phyloP scores from a whole-genome alignment of 2,329 filamentous ascomycete species.

The Trichoderma endophyticum region DNA sequence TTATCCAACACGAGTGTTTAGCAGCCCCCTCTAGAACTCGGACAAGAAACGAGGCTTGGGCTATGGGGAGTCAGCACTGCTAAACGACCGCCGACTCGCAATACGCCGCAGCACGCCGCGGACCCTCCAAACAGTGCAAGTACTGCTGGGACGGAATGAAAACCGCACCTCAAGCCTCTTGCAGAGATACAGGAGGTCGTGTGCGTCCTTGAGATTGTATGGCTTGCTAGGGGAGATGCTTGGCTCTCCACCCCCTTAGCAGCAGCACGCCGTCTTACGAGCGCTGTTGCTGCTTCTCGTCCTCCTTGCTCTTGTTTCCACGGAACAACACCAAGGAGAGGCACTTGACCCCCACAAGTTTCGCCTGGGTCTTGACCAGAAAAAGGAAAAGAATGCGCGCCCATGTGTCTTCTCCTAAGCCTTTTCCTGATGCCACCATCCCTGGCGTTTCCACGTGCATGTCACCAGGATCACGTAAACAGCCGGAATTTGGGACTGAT shows the following conservation, averaged over 20 bases:
- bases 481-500: constrained; percentile 5
- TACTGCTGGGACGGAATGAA: background rate
- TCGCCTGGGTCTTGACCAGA: constrained; percentile 6
- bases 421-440: background rate
- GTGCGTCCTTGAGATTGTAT: background rate
- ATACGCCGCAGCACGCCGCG: background rate
- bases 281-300: background rate
- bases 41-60: background rate
- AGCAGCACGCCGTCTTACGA: background rate
- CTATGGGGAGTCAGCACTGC: background rate
- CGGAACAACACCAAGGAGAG: background rate
- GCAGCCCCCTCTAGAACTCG: background rate
- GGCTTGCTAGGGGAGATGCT: background rate
- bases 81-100: background rate
- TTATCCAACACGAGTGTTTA: background rate
- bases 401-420: background rate
- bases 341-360: background rate
- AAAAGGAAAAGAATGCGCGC: constrained; percentile 18
- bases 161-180: background rate
- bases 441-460: constrained; percentile 18
- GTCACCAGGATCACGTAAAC: constrained; percentile 15
- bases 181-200: background rate
- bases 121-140: background rate
- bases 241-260: background rate
- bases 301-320: background rate